These are phyloP conservation scores for Cladophialophora chaetospira DNA, from an alignment of 2,329 filamentous ascomycete species.

Conservation along the genomic window DNA sequence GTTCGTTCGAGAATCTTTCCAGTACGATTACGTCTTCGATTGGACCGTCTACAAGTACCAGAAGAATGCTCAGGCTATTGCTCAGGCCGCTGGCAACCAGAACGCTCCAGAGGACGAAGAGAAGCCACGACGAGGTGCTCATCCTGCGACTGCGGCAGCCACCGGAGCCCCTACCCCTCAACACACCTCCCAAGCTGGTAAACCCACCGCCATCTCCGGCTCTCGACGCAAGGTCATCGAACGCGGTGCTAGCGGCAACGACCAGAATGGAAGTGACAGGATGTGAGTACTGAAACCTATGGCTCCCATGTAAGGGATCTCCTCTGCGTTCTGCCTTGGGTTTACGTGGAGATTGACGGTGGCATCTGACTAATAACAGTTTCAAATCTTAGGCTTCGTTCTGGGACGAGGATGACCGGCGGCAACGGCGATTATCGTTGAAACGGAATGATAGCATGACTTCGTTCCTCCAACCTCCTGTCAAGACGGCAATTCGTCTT, in stretches of 20 bases:
- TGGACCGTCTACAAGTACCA: constrained; percentile 99
- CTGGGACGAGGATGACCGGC: constrained; percentile 69
- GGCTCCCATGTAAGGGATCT: constrained; percentile 85
- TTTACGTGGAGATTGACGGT: constrained; percentile 75
- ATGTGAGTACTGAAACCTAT: constrained; percentile 84
- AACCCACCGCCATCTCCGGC: constrained; percentile 73
- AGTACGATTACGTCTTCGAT: constrained; percentile 99
- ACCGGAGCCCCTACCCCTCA: constrained; percentile 60
- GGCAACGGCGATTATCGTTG: constrained; percentile 53
- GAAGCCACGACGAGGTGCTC: constrained; percentile 74
- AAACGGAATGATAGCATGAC: constrained; percentile 54
- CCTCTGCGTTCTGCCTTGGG: constrained; percentile 82
- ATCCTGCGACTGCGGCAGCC: constrained; percentile 57
- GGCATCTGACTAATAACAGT: constrained; percentile 80
- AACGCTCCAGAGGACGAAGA: constrained; percentile 69
- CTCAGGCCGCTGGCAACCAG: constrained; percentile 71
- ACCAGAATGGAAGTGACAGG: constrained; percentile 80
- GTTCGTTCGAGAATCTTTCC: constrained; percentile 98
- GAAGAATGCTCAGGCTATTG: constrained; percentile 96
- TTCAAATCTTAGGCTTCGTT: constrained; percentile 83
- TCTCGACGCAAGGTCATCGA: constrained; percentile 83
- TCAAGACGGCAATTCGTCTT: constrained; percentile 20
- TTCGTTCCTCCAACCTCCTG: constrained; percentile 23
- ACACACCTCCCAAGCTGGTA: constrained; percentile 59
- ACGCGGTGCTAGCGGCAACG: constrained; percentile 57